These are phyloP conservation scores for Suillus luteus DNA, from an alignment of 768 basidiomycete genomes.

Conservation along the genomic window DNA sequence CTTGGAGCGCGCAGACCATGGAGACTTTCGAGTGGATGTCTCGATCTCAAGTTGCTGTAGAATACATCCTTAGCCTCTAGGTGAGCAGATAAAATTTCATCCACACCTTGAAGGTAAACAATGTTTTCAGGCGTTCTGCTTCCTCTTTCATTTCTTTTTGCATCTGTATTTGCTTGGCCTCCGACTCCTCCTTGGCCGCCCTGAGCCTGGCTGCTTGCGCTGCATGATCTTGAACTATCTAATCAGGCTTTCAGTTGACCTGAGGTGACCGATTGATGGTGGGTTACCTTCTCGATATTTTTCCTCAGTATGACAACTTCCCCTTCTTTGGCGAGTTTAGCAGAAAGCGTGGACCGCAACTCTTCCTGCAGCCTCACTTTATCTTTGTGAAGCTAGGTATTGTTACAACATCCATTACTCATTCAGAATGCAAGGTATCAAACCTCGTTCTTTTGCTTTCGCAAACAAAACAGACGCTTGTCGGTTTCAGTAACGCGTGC, in stretches of 20 bases:
- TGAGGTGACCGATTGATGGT: background rate
- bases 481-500: conserved; percentile 8
- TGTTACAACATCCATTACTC: conserved; percentile 17
- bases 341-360: conserved; percentile 50
- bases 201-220: conserved; percentile 57
- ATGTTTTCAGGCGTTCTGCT: conserved; percentile 68
- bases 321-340: conserved; percentile 62
- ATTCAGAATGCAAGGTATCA: conserved; percentile 18
- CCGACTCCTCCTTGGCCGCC: conserved; percentile 60
- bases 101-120: conserved; percentile 67
- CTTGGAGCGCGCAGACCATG: conserved; percentile 47
- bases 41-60: conserved; percentile 70
- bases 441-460: conserved; percentile 51
- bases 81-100: conserved; percentile 10
- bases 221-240: conserved; percentile 63
- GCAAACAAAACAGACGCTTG: conserved; percentile 23
- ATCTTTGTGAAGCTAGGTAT: conserved; percentile 48
- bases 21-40: conserved; percentile 51
- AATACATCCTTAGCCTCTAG: conserved; percentile 17
- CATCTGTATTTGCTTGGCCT: conserved; percentile 53
- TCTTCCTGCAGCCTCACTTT: conserved; percentile 48
- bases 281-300: conserved; percentile 63
- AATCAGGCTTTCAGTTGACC: conserved; percentile 5
- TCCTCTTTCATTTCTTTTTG: conserved; percentile 68
- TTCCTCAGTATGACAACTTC: conserved; percentile 70